These are phyloP conservation scores for Rhodotorula sp. DNA, from an alignment of 1,284 basidiomycete genomes.

Conservation along the genomic window DNA sequence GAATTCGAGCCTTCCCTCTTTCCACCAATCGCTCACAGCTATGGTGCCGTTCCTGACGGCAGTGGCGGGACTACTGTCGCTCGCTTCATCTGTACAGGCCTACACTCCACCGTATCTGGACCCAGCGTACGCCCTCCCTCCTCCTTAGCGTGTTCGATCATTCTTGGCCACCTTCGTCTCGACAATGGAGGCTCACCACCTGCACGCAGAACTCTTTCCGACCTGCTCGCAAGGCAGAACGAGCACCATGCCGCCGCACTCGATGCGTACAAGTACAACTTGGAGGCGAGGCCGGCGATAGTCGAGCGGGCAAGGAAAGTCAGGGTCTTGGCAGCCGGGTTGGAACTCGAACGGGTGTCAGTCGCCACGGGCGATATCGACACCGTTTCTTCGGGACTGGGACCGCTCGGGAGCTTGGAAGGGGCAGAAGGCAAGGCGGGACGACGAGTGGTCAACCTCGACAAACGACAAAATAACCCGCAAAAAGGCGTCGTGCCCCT, in stretches of 20 bases:
- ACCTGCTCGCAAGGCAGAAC: neutral
- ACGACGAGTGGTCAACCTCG: conserved; percentile 9
- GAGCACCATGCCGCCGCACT: neutral
- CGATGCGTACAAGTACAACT: conserved; percentile 5
- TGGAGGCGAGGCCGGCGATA: neutral
- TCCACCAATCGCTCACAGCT: neutral
- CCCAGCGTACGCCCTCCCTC: conserved; percentile 1
- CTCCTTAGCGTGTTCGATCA: too few species aligned
- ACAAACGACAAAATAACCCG: neutral
- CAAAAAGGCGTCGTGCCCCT: neutral
- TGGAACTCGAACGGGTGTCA: neutral
- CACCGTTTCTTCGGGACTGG: neutral
- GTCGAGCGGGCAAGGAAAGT: conserved; percentile 4
- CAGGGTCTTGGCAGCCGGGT: neutral
- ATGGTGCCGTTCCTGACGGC: neutral
- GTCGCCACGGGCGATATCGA: too few species aligned
- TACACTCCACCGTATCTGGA: conserved; percentile 1
- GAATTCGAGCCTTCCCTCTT: neutral
- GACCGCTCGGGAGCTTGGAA: neutral
- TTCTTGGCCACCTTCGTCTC: too few species aligned
- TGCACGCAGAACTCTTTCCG: neutral
- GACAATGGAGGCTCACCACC: too few species aligned
- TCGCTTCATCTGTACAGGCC: neutral
- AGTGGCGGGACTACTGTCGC: neutral
- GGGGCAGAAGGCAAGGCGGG: neutral